phyloP scores from a whole-genome alignment of 805 yeast species.

The Wickerhamiella slavikovae region DNA sequence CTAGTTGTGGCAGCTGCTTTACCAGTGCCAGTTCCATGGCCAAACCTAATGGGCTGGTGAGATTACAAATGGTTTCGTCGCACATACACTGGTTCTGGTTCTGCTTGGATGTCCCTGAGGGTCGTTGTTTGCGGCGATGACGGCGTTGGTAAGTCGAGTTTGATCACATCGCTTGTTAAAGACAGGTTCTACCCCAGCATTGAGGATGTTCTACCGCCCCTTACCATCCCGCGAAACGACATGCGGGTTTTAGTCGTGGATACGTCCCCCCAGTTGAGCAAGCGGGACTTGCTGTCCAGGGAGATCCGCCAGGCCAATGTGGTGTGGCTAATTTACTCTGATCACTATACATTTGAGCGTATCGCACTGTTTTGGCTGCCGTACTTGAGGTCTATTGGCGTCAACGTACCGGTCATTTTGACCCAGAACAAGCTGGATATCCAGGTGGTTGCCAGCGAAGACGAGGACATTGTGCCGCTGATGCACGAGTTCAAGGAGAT shows the following conservation, averaged over 20 bases:
- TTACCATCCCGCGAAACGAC: slow-evolving; percentile 56
- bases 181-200: slow-evolving; percentile 61
- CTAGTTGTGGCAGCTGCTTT: slow-evolving; percentile 1
- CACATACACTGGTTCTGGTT: not conserved
- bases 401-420: slow-evolving; percentile 77
- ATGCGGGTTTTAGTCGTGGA: slow-evolving; percentile 60
- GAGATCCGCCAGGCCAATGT: slow-evolving; percentile 77
- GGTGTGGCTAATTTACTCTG: slow-evolving; percentile 85
- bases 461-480: slow-evolving; percentile 68
- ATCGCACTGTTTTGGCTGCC: slow-evolving; percentile 90
- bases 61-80: not conserved
- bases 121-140: slow-evolving; percentile 92
- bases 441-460: slow-evolving; percentile 13
- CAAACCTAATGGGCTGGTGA: not conserved
- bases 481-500: slow-evolving; percentile 83
- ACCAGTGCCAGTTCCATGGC: slow-evolving; percentile 1
- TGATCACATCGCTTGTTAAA: slow-evolving; percentile 63
- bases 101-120: slow-evolving; percentile 23
- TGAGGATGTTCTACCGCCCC: slow-evolving; percentile 63
- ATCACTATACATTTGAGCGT: slow-evolving; percentile 85
- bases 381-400: slow-evolving; percentile 77
- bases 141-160: slow-evolving; percentile 28
- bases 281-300: slow-evolving; percentile 34
- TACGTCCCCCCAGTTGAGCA: slow-evolving; percentile 41
- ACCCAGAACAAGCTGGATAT: slow-evolving; percentile 66